Conservation (phyloP, 2,329 filamentous ascomycete species). For the Dichotomopilus funicola region DNA sequence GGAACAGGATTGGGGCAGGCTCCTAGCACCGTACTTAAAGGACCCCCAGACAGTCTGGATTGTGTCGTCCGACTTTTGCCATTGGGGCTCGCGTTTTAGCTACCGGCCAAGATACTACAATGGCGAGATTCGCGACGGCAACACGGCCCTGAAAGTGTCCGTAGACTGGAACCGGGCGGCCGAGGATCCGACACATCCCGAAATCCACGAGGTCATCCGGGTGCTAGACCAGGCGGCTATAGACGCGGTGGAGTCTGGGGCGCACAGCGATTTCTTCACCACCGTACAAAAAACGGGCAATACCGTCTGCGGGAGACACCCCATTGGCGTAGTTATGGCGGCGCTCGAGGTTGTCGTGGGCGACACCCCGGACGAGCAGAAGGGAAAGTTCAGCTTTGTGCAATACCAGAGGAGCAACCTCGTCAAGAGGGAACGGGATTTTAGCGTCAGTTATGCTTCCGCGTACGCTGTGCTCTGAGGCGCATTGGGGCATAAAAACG, state of each 20-base stretch:
- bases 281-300: slow-evolving; percentile 70
- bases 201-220: slow-evolving; percentile 81
- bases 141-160: slow-evolving; percentile 32
- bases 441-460: slow-evolving; percentile 91
- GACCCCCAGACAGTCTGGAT: slow-evolving; percentile 76
- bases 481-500: not conserved
- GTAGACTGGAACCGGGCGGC: slow-evolving; percentile 10
- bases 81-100: slow-evolving; percentile 81
- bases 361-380: slow-evolving; percentile 29
- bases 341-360: slow-evolving; percentile 61
- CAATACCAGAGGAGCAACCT: slow-evolving; percentile 82
- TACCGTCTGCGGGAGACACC: slow-evolving; percentile 90
- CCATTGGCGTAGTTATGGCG: slow-evolving; percentile 89
- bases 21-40: slow-evolving; percentile 71
- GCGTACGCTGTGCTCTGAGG: slow-evolving; percentile 70
- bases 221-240: slow-evolving; percentile 76
- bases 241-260: slow-evolving; percentile 72
- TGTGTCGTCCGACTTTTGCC: slow-evolving; percentile 92
- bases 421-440: slow-evolving; percentile 60
- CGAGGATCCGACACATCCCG: slow-evolving; percentile 17
- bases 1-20: slow-evolving; percentile 61
- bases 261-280: slow-evolving; percentile 61
- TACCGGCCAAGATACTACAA: slow-evolving; percentile 72
- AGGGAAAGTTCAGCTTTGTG: slow-evolving; percentile 66
- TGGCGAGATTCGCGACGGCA: slow-evolving; percentile 28